phyloP scores from a whole-genome alignment of 768 basidiomycete species.

The Tubosaeta sp. region DNA sequence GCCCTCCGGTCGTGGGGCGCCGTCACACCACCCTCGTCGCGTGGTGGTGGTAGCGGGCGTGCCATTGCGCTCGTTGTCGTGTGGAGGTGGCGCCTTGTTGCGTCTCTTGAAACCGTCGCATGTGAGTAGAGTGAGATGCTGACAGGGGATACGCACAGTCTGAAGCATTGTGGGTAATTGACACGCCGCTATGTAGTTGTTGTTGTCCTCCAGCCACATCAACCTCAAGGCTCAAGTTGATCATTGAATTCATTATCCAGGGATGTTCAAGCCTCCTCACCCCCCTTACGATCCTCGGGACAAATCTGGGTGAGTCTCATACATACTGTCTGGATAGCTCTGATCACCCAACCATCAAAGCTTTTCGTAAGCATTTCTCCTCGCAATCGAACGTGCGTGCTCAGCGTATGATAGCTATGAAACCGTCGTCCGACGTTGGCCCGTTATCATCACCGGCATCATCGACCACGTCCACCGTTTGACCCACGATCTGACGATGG shows the following conservation, averaged over 20 bases:
- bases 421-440: slow-evolving; percentile 77
- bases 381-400: background rate
- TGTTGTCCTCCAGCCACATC: background rate
- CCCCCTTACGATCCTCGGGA: slow-evolving; percentile 76
- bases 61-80: too few relatives aligned
- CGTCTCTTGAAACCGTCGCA: too few relatives aligned
- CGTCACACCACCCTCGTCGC: too few relatives aligned
- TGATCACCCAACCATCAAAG: slow-evolving; percentile 32
- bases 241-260: background rate
- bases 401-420: slow-evolving; percentile 50
- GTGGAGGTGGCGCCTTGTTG: too few relatives aligned
- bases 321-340: background rate
- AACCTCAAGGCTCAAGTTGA: background rate
- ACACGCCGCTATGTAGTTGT: too few relatives aligned
- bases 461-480: slow-evolving; percentile 72
- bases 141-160: too few relatives aligned
- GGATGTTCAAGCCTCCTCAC: slow-evolving; percentile 50
- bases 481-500: slow-evolving; percentile 58
- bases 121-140: too few relatives aligned
- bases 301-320: slow-evolving; percentile 46
- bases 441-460: slow-evolving; percentile 75
- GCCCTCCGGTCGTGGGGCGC: too few relatives aligned
- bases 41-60: too few relatives aligned
- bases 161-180: too few relatives aligned
- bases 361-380: slow-evolving; percentile 50